Percentiles rank a stretch among this genome's conserved stretches.
Conservation (phyloP, 176 grass and related monocot species). For the Avena atlantica region DNA sequence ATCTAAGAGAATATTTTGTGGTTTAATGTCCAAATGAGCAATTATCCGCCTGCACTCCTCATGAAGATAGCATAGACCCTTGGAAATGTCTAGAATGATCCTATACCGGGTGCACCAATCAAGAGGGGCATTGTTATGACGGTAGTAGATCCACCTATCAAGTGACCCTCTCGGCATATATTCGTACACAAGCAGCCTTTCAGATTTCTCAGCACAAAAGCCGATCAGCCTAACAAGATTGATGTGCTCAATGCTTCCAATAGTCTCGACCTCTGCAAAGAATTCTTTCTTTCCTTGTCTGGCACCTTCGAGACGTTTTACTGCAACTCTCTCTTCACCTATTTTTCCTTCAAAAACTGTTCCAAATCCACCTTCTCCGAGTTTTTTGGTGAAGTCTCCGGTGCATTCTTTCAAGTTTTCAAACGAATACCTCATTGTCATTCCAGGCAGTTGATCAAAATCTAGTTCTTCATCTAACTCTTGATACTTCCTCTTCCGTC, state of each 20-base stretch:
- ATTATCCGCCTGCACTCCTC: conserved; percentile 44
- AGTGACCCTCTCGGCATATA: conserved; percentile 45
- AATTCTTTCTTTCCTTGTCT: conserved; percentile 42
- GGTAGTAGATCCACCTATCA: conserved; percentile 43
- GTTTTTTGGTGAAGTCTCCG: conserved; percentile 44
- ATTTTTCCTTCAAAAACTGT: conserved; percentile 44
- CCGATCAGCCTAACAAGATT: conserved; percentile 44
- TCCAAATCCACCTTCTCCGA: conserved; percentile 52
- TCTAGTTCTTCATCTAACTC: conserved; percentile 26
- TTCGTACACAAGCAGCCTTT: conserved; percentile 50
- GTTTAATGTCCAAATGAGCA: conserved; percentile 49
- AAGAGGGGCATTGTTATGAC: conserved; percentile 34
- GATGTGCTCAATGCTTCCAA: conserved; percentile 42
- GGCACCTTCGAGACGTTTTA: conserved; percentile 44
- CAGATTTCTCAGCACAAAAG: conserved; percentile 43
- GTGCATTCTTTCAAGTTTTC: conserved; percentile 33
- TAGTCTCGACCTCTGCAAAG: conserved; percentile 42
- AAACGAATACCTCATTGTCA: conserved; percentile 34
- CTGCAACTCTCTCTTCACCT: conserved; percentile 41
- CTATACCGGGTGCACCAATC: conserved; percentile 28
- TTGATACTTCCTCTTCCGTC: conserved; percentile 7
- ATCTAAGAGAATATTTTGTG: conserved; percentile 43
- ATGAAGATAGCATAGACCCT: conserved; percentile 48
- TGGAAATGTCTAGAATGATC: conserved; percentile 41
- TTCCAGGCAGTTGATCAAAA: conserved; percentile 39